Evolutionary conservation across 306 rosid species (phyloP).

Genomic region (Sicyos edulis): DNA sequence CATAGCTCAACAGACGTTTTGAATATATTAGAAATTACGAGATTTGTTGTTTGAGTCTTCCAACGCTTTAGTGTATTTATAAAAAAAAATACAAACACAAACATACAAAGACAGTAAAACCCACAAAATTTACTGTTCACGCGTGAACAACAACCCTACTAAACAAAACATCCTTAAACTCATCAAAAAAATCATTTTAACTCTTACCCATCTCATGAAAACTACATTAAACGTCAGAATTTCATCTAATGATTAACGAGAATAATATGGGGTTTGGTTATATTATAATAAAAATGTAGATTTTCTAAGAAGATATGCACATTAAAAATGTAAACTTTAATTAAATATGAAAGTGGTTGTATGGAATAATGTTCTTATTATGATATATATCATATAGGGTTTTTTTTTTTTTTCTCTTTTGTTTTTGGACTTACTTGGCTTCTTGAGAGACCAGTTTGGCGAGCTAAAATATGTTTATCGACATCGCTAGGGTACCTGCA

Average conservation of each 20-base stretch:
- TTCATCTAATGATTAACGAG: constrained; percentile 9
- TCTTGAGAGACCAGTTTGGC: constrained; percentile 99
- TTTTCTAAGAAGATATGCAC: constrained; percentile 14
- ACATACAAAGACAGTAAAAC: not conserved
- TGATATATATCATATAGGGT: not conserved
- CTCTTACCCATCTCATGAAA: constrained; percentile 3
- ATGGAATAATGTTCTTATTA: not conserved
- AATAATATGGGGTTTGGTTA: constrained; percentile 3
- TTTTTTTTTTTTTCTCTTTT: constrained; percentile 10
- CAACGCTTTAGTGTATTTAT: not conserved
- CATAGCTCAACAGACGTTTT: too few species aligned
- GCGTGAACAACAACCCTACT: not conserved
- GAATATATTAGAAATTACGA: too few species aligned
- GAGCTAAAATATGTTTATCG: constrained; percentile 87
- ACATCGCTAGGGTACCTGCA: constrained; percentile 96
- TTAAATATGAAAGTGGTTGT: constrained; percentile 11
- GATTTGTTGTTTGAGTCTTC: too few species aligned
- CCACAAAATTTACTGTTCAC: too few species aligned
- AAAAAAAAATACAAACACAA: not conserved
- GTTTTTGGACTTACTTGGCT: constrained; percentile 69
- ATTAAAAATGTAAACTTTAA: constrained; percentile 9
- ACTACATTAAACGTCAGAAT: not conserved
- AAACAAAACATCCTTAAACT: not conserved
- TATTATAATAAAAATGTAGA: not conserved
- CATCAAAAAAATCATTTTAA: too few species aligned